phyloP scores from a whole-genome alignment of 2,329 filamentous ascomycete genomes.

The Leptographium procerum region DNA sequence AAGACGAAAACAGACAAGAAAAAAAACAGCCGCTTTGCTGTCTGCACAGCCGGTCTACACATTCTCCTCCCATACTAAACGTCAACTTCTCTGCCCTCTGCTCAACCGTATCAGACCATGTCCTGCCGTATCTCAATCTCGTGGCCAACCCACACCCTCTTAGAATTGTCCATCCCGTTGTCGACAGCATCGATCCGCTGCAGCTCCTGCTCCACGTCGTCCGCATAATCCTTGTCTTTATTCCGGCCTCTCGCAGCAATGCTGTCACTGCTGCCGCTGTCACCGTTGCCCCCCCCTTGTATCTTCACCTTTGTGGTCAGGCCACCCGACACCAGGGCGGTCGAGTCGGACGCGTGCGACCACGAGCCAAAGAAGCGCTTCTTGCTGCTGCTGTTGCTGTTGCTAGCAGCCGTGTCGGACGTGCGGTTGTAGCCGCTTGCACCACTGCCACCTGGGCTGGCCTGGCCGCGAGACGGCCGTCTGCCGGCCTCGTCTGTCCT shows the following conservation, averaged over 20 bases:
- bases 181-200: slow-evolving; percentile 12
- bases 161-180: neutral
- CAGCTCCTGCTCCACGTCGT: slow-evolving; percentile 15
- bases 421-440: slow-evolving; percentile 1
- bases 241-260: neutral
- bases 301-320: slow-evolving; percentile 5
- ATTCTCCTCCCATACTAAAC: too few relatives aligned
- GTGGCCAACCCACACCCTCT: slow-evolving; percentile 12
- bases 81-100: too few relatives aligned
- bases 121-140: slow-evolving; percentile 10
- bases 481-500: slow-evolving; percentile 13
- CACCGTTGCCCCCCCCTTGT: too few relatives aligned
- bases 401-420: neutral
- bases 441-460: neutral
- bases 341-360: slow-evolving; percentile 8
- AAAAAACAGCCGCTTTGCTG: too few relatives aligned
- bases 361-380: neutral
- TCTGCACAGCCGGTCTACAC: too few relatives aligned
- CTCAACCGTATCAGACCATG: neutral
- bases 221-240: neutral
- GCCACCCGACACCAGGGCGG: neutral
- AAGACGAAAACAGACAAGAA: too few relatives aligned
- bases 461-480: neutral
- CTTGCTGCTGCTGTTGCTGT: slow-evolving; percentile 2
- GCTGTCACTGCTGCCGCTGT: too few relatives aligned